These are phyloP conservation scores for Penicillium polonicum DNA, from an alignment of 2,329 filamentous ascomycete species.

Conservation along the genomic window DNA sequence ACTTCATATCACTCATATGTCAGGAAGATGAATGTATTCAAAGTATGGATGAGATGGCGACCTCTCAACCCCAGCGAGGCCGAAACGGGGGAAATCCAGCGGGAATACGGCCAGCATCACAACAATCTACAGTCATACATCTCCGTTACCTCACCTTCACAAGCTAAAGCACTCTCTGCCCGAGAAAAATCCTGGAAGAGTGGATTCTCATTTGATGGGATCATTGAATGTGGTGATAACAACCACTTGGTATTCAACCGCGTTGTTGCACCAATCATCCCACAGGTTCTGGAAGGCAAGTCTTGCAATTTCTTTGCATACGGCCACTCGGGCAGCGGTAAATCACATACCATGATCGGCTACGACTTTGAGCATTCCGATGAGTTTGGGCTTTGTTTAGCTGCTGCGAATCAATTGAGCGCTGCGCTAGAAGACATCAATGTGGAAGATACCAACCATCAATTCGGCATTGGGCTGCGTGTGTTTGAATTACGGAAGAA, in stretches of 20 bases:
- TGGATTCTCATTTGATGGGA: constrained; percentile 19
- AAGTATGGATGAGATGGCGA: constrained; percentile 11
- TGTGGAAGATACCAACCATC: background rate
- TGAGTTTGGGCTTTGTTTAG: constrained; percentile 41
- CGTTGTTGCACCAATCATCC: constrained; percentile 36
- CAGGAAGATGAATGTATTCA: background rate
- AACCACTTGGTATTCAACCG: constrained; percentile 32
- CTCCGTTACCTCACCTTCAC: background rate
- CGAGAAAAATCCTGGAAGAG: constrained; percentile 27
- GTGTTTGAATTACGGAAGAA: constrained; percentile 47
- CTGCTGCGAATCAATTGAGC: constrained; percentile 35
- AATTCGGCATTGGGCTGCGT: constrained; percentile 40
- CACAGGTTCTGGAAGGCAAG: constrained; percentile 35
- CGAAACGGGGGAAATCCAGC: background rate
- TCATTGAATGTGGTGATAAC: constrained; percentile 22
- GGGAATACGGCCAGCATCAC: background rate
- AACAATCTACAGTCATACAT: background rate
- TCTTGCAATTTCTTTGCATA: constrained; percentile 48
- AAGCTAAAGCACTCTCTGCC: background rate
- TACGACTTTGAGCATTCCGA: constrained; percentile 40
- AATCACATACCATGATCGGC: constrained; percentile 46
- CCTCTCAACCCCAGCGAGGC: background rate
- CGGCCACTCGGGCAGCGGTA: constrained; percentile 46
- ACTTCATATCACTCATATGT: background rate
- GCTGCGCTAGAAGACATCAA: constrained; percentile 29